Percentiles rank a stretch among this genome's conserved stretches.
Evolutionary conservation across 345 rosid species (phyloP).

Genomic region (Combretum micranthum): DNA sequence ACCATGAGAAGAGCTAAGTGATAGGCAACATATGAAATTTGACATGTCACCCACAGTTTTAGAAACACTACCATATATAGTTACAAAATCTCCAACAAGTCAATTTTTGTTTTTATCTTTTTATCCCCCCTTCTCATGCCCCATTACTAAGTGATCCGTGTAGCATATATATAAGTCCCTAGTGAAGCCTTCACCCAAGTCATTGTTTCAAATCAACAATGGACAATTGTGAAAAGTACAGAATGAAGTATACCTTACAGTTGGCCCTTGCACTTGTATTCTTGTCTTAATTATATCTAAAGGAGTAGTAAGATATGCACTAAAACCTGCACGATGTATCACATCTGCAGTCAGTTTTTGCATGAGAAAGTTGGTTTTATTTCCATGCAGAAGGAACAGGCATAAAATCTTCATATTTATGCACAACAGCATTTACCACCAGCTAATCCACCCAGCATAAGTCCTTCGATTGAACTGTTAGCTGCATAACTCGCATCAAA

Average conservation of each 20-base stretch:
- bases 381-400: slow-evolving; percentile 4
- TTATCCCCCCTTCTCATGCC: too few relatives aligned
- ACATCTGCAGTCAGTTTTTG: slow-evolving; percentile 1
- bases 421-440: slow-evolving; percentile 60
- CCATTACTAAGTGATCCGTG: too few relatives aligned
- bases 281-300: slow-evolving; percentile 89
- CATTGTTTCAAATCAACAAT: too few relatives aligned
- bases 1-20: too few relatives aligned
- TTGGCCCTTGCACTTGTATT: slow-evolving; percentile 85
- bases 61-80: too few relatives aligned
- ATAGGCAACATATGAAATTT: too few relatives aligned
- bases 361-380: slow-evolving; percentile 1
- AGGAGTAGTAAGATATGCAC: slow-evolving; percentile 88
- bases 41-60: too few relatives aligned
- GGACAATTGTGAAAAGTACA: not conserved
- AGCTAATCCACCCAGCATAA: slow-evolving; percentile 83
- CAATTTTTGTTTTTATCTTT: too few relatives aligned
- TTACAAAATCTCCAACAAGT: too few relatives aligned
- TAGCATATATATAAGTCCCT: too few relatives aligned
- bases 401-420: not conserved
- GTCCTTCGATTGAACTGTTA: slow-evolving; percentile 67
- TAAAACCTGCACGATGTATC: slow-evolving; percentile 48
- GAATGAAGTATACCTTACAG: slow-evolving; percentile 39
- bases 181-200: too few relatives aligned
- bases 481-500: slow-evolving; percentile 31